Evolutionary conservation across 208 protist species (phyloP).

Genomic region (Acanthamoeba triangularis): DNA sequence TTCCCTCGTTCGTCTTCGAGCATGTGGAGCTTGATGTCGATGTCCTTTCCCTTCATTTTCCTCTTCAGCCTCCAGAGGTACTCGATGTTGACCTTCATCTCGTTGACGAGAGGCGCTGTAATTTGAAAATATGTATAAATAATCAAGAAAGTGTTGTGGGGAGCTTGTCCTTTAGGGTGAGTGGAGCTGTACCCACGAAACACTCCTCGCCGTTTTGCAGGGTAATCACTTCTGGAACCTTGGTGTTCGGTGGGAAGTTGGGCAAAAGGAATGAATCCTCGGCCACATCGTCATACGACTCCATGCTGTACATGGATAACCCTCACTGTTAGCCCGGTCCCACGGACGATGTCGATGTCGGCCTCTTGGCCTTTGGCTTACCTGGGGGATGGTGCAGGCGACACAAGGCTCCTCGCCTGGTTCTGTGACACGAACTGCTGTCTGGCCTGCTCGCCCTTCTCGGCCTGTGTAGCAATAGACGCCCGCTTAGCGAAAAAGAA

Average conservation of each 20-base stretch:
- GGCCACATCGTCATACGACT: background rate
- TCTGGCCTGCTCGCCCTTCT: background rate
- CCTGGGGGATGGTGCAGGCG: background rate
- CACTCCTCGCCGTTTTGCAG: slow-evolving; percentile 14
- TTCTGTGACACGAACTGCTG: background rate
- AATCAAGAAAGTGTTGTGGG: no score
- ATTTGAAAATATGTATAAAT: no score
- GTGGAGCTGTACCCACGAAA: background rate
- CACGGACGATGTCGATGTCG: background rate
- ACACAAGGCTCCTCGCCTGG: background rate
- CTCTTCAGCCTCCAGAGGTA: background rate
- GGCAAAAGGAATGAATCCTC: slow-evolving; percentile 8
- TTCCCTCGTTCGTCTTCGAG: background rate
- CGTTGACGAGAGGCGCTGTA: background rate
- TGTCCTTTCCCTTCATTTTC: background rate
- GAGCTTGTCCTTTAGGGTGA: background rate
- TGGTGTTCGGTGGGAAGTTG: background rate
- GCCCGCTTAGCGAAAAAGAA: background rate
- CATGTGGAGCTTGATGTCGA: background rate
- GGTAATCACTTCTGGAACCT: background rate
- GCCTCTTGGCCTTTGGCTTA: background rate
- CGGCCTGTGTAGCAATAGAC: background rate
- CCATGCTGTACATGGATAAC: background rate
- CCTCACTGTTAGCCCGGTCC: no score
- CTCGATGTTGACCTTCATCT: slow-evolving; percentile 13